Evolutionary conservation across 108 stramenopile genomes (phyloP), one percentile per base, ranked within the genome.

Genomic region (Stephanodiscus triporus): DNA sequence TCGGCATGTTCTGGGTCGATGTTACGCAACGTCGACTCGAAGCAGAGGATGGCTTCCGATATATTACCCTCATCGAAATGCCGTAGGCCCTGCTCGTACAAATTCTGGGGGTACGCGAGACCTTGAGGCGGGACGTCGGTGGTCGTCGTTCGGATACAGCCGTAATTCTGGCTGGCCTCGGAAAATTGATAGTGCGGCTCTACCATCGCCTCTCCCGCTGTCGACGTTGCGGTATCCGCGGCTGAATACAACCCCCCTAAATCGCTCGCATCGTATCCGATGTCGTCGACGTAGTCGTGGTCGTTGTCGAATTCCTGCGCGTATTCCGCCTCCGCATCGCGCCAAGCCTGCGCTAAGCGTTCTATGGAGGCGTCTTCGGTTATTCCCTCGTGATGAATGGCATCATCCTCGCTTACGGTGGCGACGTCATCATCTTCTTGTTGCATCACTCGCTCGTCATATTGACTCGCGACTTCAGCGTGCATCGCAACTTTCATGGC

Each of bases 11-110:
- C 85, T 14, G 87, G 61, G 67, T 95, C 85, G 32, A 84, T 68
- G 30, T 86, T 83, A 10, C 86, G 88, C 40, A 97, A 70, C 38
- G 93, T 95, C 53, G 92, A 85, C 83, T 98, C 96, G 78, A 98
- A 97, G 63, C 84, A 85, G 3, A 77, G 77, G 13, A 93, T 88
- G 19, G 97, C 97, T 32, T 93, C 86, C 19, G 76, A 78, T 0
- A 98, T 69, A 70, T 95, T 80, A 8, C 97, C 97, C 45, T 82
- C 70, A 9, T 84, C 48, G 73, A 95, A 97, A 27, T 89, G 75
- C 57, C 78, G 61, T 59, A 96, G 59, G 14, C 97, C 97, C 58
- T 83, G 72, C 40, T 87, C 92, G 80, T 90, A 90, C 58, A 85
- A 90, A 60, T 92, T 81, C 22, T 72, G 48, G 47, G 68, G 70